Conservation (phyloP, 1,284 basidiomycete genomes). For the Cryptococcus amylolentus region DNA sequence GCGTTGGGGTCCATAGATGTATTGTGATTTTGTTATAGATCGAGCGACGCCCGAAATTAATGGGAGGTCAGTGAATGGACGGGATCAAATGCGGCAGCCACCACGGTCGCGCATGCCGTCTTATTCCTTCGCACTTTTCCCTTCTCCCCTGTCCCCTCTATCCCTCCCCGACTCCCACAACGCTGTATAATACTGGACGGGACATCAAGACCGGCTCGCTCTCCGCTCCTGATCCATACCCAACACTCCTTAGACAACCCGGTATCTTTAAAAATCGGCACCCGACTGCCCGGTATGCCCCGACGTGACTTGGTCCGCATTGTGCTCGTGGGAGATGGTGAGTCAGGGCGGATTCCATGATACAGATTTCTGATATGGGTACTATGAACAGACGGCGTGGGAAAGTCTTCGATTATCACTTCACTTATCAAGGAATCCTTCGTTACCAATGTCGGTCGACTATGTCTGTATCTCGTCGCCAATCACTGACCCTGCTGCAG, state of each 20-base stretch:
- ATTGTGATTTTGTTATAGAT: background rate
- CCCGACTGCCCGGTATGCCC: conserved; percentile 29
- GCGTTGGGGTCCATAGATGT: conserved; percentile 45
- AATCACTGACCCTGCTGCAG: conserved; percentile 49
- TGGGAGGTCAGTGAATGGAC: background rate
- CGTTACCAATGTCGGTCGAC: conserved; percentile 69
- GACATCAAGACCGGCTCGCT: too few relatives aligned
- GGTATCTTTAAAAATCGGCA: too few relatives aligned
- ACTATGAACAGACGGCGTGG: conserved; percentile 72
- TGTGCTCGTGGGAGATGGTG: conserved; percentile 88
- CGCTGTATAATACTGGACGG: too few relatives aligned
- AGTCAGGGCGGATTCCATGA: conserved; percentile 30
- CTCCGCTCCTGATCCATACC: background rate
- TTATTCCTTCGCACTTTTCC: background rate
- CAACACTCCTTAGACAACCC: background rate
- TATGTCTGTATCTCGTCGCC: background rate
- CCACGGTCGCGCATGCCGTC: background rate
- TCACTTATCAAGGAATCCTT: conserved; percentile 93
- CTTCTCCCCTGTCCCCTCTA: background rate
- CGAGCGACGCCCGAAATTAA: background rate
- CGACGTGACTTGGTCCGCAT: conserved; percentile 59
- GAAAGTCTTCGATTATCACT: conserved; percentile 91
- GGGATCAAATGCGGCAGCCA: background rate
- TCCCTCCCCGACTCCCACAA: too few relatives aligned
- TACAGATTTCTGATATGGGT: background rate